phyloP scores from a whole-genome alignment of 768 basidiomycete genomes.

The Phaeotremella skinneri region DNA sequence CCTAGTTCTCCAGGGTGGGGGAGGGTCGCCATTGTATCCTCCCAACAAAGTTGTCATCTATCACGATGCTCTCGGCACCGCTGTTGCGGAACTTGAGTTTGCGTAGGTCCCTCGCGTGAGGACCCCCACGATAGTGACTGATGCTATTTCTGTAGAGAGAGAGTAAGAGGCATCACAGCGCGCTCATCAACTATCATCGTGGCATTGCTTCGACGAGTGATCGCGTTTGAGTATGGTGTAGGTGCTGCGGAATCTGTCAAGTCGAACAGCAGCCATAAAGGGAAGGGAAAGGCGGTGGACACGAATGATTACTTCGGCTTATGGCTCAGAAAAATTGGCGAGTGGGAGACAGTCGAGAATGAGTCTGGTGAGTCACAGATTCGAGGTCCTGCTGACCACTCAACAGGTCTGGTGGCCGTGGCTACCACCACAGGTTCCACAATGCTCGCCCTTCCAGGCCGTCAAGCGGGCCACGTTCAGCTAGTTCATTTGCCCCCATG shows the following conservation, averaged over 20 bases:
- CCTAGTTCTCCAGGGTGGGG: slow-evolving; percentile 50
- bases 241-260: neutral
- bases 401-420: slow-evolving; percentile 47
- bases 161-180: slow-evolving; percentile 31
- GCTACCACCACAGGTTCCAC: slow-evolving; percentile 39
- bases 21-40: slow-evolving; percentile 47
- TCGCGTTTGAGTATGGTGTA: slow-evolving; percentile 45
- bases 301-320: slow-evolving; percentile 17
- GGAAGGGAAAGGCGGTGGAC: slow-evolving; percentile 26
- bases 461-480: slow-evolving; percentile 52
- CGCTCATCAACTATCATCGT: slow-evolving; percentile 34
- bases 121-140: neutral
- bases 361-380: slow-evolving; percentile 31
- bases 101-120: slow-evolving; percentile 22
- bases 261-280: slow-evolving; percentile 6
- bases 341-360: slow-evolving; percentile 51
- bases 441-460: slow-evolving; percentile 50
- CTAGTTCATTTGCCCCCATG: slow-evolving; percentile 47
- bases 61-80: slow-evolving; percentile 41
- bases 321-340: slow-evolving; percentile 39
- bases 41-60: slow-evolving; percentile 52
- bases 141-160: slow-evolving; percentile 29
- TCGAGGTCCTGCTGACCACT: neutral
- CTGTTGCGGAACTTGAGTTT: slow-evolving; percentile 46
- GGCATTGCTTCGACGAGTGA: slow-evolving; percentile 32